A percentile compares a stretch with the other conserved stretches of the same genome.
These are phyloP conservation scores for Albophoma yamanashiensis DNA, from an alignment of 2,329 filamentous ascomycete genomes.

Conservation along the genomic window DNA sequence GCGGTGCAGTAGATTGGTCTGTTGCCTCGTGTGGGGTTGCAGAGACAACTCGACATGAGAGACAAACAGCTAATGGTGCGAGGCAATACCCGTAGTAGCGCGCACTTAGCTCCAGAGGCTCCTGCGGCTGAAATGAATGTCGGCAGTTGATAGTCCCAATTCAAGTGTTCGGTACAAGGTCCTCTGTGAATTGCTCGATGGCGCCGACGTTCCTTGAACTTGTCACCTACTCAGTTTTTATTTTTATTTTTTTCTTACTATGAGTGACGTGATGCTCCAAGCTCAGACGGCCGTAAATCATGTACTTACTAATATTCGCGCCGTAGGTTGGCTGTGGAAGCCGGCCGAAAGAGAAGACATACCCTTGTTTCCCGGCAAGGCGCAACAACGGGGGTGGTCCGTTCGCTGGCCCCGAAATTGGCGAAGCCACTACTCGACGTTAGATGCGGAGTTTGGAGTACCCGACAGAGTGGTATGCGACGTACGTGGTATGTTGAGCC, in stretches of 20 bases:
- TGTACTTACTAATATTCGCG: neutral
- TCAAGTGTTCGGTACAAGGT: neutral
- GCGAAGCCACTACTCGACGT: neutral
- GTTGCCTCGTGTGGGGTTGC: neutral
- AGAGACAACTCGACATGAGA: neutral
- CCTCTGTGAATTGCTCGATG: neutral
- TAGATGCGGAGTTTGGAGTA: neutral
- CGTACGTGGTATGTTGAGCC: too few relatives aligned
- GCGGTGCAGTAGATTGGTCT: neutral
- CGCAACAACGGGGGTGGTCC: neutral
- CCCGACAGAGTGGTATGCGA: neutral
- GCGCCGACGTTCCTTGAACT: neutral
- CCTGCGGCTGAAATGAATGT: neutral
- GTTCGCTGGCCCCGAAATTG: neutral
- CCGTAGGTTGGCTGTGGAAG: too few relatives aligned
- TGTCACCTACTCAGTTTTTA: neutral
- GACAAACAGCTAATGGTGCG: neutral
- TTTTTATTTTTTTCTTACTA: too few relatives aligned
- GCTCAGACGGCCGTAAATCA: neutral
- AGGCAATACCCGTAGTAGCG: neutral
- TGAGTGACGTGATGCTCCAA: neutral
- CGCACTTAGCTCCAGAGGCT: neutral
- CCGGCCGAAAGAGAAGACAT: neutral
- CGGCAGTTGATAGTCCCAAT: neutral
- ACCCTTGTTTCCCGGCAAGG: too few relatives aligned